Evolutionary conservation across 75 land plant genomes (phyloP), one percentile per base, ranked within the genome.

Genomic region (Pinus tabuliformis): DNA sequence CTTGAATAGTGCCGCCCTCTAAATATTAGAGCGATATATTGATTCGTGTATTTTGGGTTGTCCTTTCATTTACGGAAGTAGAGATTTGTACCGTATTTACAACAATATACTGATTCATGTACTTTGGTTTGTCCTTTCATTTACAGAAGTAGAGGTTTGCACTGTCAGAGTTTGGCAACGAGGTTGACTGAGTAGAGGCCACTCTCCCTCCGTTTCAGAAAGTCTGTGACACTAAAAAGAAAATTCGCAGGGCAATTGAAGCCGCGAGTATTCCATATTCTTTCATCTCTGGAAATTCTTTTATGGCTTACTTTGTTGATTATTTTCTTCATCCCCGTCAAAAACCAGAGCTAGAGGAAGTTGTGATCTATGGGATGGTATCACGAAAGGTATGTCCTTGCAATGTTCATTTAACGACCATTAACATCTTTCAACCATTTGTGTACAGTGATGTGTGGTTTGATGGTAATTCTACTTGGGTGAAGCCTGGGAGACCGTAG

Each of bases 111-210:
- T 37, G 37, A 37, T 37, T 37, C 4, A 0, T 37, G 49, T 45
- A 8, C 8, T 45, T 45, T 7, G 49, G 49, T 7, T 45, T 8
- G 0, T 45, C 9, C 49, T 6, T 45, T 6, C 8, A 45, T 45
- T 45, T 45, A 5, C 8, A 1, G 7, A 45, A 45, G 49, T 79
- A 89, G 91, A 81, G 91, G 56, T 83, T 89, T 57, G 2, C 86
- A 3, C 88, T 85, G 12, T 86, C 88, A 2, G 88, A 89, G 62
- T 89, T 75, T 77, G 88, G 86, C 5, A 16, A 5, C 17, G 84
- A 83, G 37, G 73, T 58, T 56, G 84, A 78, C 26, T 74, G 77
- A 45, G 74, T 78, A 15, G 59, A 14, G 5, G 71, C 26, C 3
- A 39, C 71, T 59, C 8, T 45, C 49, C 65, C 81, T 0, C 72